phyloP scores from a whole-genome alignment of 208 protist species.

The Balamuthia mandrillaris region DNA sequence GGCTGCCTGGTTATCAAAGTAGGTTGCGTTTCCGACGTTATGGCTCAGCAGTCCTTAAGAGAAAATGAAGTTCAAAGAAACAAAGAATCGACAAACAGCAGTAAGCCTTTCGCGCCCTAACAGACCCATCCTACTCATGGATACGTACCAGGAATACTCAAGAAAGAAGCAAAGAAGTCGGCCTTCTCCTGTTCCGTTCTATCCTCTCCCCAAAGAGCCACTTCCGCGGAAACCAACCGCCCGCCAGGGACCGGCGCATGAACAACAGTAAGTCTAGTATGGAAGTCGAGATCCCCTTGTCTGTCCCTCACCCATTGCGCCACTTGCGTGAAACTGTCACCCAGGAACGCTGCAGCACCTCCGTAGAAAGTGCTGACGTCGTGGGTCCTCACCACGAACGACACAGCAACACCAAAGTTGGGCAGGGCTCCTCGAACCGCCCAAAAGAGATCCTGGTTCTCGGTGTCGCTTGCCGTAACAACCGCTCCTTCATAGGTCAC shows the following conservation, averaged over 20 bases:
- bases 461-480: not conserved
- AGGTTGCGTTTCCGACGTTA: not conserved
- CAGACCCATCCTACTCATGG: too few relatives aligned
- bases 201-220: not conserved
- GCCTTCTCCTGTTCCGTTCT: not conserved
- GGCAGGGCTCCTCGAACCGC: conserved; percentile 27
- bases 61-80: not conserved
- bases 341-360: not conserved
- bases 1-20: not conserved
- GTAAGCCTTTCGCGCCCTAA: too few relatives aligned
- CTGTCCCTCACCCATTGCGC: not conserved
- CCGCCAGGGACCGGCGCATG: not conserved
- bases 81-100: too few relatives aligned
- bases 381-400: not conserved
- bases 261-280: not conserved
- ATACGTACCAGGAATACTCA: not conserved
- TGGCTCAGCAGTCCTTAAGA: not conserved
- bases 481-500: not conserved
- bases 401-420: conserved; percentile 38
- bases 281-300: not conserved
- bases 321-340: not conserved
- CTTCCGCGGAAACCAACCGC: not conserved
- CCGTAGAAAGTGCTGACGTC: not conserved
- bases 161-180: not conserved
- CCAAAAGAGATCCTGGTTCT: conserved; percentile 29